Conservation (phyloP, 2,329 filamentous ascomycete species). For the Talaromyces funiculosus region DNA sequence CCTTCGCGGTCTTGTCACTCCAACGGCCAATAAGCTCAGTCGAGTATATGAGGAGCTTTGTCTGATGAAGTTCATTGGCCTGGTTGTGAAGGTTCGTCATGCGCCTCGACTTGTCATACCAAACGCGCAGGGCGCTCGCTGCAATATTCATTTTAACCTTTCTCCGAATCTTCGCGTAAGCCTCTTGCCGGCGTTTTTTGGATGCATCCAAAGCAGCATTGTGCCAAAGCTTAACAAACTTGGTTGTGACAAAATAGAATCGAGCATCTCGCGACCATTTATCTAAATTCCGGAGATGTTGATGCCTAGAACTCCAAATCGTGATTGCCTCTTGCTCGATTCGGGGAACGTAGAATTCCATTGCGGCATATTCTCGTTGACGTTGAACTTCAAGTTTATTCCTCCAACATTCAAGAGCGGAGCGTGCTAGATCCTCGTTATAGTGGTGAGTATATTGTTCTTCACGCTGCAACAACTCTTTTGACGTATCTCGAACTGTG, state of each 20-base stretch:
- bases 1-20: constrained; percentile 36
- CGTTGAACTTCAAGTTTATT: constrained; percentile 33
- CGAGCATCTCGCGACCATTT: constrained; percentile 51
- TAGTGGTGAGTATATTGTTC: constrained; percentile 30
- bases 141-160: constrained; percentile 52
- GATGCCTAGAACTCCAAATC: constrained; percentile 32
- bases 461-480: constrained; percentile 32
- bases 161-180: constrained; percentile 51
- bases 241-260: constrained; percentile 52
- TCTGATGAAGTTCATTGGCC: constrained; percentile 32
- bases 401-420: constrained; percentile 34
- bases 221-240: constrained; percentile 48
- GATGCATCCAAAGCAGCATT: constrained; percentile 46
- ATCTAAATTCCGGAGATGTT: constrained; percentile 45
- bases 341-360: constrained; percentile 40
- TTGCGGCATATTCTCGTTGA: constrained; percentile 37
- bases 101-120: constrained; percentile 31
- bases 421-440: constrained; percentile 29
- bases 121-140: constrained; percentile 34
- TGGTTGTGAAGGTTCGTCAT: constrained; percentile 35
- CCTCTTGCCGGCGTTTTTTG: constrained; percentile 49
- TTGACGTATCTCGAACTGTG: constrained; percentile 34
- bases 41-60: constrained; percentile 29
- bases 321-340: constrained; percentile 36
- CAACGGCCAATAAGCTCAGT: constrained; percentile 38